Evolutionary conservation across 805 yeast genomes (phyloP), one percentile per base, ranked within the genome.

Genomic region (Wickerhamomyces tratensis): DNA sequence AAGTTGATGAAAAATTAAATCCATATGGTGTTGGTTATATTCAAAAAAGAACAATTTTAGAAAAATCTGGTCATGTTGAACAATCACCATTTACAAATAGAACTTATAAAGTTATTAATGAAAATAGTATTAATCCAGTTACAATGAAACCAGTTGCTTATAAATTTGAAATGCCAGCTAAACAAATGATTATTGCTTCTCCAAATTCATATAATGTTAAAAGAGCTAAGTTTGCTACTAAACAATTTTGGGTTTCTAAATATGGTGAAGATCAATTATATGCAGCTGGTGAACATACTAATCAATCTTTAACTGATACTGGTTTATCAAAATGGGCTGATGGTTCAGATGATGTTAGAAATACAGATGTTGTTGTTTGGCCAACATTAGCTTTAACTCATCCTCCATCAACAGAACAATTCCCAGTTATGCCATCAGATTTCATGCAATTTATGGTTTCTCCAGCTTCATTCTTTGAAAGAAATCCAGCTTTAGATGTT

Each of bases 371-470:
- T 44, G 85, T 82, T 45, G 79, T 82, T 39, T 82, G 87, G 86
- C 81, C 83, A 46, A 81, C 87, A 38, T 58, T 82, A 59, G 86
- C 83, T 36, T 74, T 82, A 65, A 82, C 87, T 7, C 89, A 82
- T 58, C 72, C 81, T 54, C 87, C 87, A 51, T 74, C 85, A 59
- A 76, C 77, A 39, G 89, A 82, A 64, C 88, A 82, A 61, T 82
- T 82, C 80, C 89, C 89, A 38, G 86, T 82, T 42, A 82, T 82
- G 89, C 86, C 88, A 30, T 82, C 78, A 46, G 89, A 82, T 63
- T 77, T 75, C 43, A 77, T 79, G 62, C 72, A 69, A 51, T 76
- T 81, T 48, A 71, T 74, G 47, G 65, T 82, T 46, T 69, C 69
- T 40, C 89, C 89, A 37, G 67, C 70, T 54, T 82, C 82, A 47